A percentile compares a stretch with the other conserved stretches of the same genome.
Conservation (phyloP, 352 stramenopile species). For the Globisporangium nodosum region DNA sequence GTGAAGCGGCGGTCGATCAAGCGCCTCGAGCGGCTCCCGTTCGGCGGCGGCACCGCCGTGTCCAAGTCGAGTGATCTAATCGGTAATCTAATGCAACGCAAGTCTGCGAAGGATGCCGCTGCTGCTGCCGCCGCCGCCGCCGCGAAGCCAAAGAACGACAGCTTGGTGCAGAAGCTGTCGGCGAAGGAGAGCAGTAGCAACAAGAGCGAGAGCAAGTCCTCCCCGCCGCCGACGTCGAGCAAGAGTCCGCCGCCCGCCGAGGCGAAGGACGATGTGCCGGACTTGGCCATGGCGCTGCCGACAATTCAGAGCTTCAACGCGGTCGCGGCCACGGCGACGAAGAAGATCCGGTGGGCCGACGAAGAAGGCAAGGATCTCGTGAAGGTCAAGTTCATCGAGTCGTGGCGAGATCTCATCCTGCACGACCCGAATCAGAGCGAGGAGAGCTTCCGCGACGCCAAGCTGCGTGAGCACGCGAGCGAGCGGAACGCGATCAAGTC, state of each 20-base stretch:
- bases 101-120: conserved; percentile 61
- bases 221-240: neutral
- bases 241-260: conserved; percentile 20
- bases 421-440: conserved; percentile 53
- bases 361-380: conserved; percentile 70
- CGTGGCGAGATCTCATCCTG: conserved; percentile 73
- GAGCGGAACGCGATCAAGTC: conserved; percentile 60
- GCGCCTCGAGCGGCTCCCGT: conserved; percentile 65
- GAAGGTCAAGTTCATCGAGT: conserved; percentile 83
- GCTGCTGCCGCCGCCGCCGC: conserved; percentile 17
- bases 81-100: conserved; percentile 79
- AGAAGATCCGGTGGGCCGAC: conserved; percentile 80
- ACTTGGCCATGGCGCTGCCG: conserved; percentile 48
- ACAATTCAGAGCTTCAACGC: conserved; percentile 84
- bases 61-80: conserved; percentile 80
- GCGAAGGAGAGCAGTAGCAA: conserved; percentile 9
- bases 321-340: conserved; percentile 27
- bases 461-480: conserved; percentile 78
- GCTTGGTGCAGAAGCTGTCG: conserved; percentile 13
- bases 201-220: conserved; percentile 10
- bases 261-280: conserved; percentile 23
- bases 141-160: conserved; percentile 29
- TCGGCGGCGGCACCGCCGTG: conserved; percentile 40
- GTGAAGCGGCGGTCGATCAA: conserved; percentile 74
- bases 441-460: conserved; percentile 75